Conservation (phyloP, 1,284 basidiomycete genomes). For the Stereum hirsutum region DNA sequence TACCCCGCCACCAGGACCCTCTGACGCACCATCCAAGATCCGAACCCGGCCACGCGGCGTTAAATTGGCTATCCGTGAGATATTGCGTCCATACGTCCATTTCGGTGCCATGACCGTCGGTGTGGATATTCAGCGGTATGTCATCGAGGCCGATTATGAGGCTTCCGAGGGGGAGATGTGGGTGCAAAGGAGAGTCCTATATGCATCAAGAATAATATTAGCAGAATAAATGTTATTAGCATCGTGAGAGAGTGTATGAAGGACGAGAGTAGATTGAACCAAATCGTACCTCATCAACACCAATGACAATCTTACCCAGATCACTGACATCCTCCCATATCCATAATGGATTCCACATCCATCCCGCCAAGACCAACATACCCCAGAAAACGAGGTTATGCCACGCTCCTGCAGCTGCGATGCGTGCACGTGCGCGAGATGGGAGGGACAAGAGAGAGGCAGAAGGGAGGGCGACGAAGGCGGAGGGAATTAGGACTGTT, state of each 20-base stretch:
- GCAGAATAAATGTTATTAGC: background rate
- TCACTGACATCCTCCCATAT: conserved; percentile 42
- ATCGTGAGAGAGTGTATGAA: background rate
- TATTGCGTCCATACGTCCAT: conserved; percentile 43
- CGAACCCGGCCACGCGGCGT: conserved; percentile 18
- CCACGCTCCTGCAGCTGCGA: conserved; percentile 59
- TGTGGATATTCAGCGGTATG: conserved; percentile 20
- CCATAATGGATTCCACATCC: conserved; percentile 15
- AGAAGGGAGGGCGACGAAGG: conserved; percentile 54
- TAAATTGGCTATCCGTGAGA: conserved; percentile 18
- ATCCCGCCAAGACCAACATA: conserved; percentile 10
- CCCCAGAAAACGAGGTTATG: conserved; percentile 40
- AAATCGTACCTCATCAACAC: conserved; percentile 29
- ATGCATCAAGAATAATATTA: no score
- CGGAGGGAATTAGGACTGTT: conserved; percentile 51
- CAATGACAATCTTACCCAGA: conserved; percentile 41
- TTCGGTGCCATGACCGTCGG: no score
- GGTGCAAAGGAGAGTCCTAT: conserved; percentile 37
- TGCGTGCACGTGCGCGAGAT: conserved; percentile 36
- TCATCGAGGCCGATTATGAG: conserved; percentile 56
- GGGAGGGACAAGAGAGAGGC: conserved; percentile 29
- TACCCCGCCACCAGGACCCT: conserved; percentile 22
- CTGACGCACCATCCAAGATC: conserved; percentile 65
- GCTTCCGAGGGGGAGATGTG: conserved; percentile 40
- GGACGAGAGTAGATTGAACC: background rate